These are phyloP conservation scores for Scutellaria galericulata DNA, from an alignment of 257 asterid genomes.

Conservation along the genomic window DNA sequence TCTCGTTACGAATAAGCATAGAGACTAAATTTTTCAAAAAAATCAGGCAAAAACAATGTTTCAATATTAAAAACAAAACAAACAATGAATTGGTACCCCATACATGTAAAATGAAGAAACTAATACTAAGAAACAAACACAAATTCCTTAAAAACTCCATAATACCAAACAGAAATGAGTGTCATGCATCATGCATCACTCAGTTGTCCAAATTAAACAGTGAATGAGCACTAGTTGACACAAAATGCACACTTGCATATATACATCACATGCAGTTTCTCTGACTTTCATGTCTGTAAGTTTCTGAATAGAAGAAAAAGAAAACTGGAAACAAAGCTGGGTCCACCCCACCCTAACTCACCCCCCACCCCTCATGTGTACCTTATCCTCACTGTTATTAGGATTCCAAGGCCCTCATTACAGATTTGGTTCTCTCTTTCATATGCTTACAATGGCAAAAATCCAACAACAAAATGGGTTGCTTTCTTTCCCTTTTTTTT, in stretches of 20 bases:
- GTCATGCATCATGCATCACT: conserved; percentile 24
- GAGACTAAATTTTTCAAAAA: no score
- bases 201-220: conserved; percentile 35
- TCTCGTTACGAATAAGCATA: no score
- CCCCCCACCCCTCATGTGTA: conserved; percentile 32
- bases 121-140: conserved; percentile 32
- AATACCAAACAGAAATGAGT: conserved; percentile 28
- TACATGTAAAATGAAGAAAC: conserved; percentile 21
- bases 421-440: conserved; percentile 38
- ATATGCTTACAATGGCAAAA: conserved; percentile 36
- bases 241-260: conserved; percentile 3
- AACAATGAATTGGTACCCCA: conserved; percentile 9
- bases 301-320: conserved; percentile 8
- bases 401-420: conserved; percentile 37
- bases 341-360: conserved; percentile 21
- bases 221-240: background rate
- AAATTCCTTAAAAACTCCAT: conserved; percentile 29
- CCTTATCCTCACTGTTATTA: conserved; percentile 38
- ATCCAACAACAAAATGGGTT: conserved; percentile 28
- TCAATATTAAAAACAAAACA: no score
- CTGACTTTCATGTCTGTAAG: conserved; percentile 40
- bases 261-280: conserved; percentile 40
- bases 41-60: no score
- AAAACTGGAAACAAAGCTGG: background rate
- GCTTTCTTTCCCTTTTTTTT: no score